Evolutionary conservation across 306 rosid genomes (phyloP), one percentile per base, ranked within the genome.

Genomic region (Pyrus pyrifolia): DNA sequence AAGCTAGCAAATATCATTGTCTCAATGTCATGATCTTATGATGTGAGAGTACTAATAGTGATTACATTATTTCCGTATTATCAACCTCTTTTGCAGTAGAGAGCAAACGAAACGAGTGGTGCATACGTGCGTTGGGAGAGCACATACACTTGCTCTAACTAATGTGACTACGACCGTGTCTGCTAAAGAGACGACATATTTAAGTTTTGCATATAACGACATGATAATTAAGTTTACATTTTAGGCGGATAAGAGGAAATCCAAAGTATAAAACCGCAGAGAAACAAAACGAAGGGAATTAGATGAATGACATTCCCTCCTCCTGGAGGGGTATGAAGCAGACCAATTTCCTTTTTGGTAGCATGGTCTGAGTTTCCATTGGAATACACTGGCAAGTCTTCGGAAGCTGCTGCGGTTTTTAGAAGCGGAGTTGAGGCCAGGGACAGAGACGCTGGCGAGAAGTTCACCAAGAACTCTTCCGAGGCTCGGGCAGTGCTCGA

Each of bases 261-360:
- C 96, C 96, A 92, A 66, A 95, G 97, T 74, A 87, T 42, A 0
- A 95, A 88, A 83, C 77, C 92, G 78, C 90, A 92, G 30, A 92
- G 78, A 78, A 89, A 4, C 59, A 95, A 79, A 46, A 89, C 66
- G 22, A 92, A 13, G 29, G 97, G 97, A 46, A 95, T 90, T 18
- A 90, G 74, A 79, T 95, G 97, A 87, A 92, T 52, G 45, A 78
- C 86, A 52, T 85, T 84, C 63, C 88, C 81, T 65, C 87, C 84
- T 40, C 77, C 31, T 19, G 81, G 59, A 71, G 78, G 25, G 11
- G 12, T 44, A 21, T 67, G 67, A 31, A 68, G 82, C 59, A 58
- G 60, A 68, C 29, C 30, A 9, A 42, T 69, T 63, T 88, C 97
- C 62, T 92, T 92, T 81, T 87, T 86, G 63, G 76, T 53, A 52